A percentile compares a stretch with the other conserved stretches of the same genome.
These are phyloP conservation scores for Dalbergia oliveri DNA, from an alignment of 306 rosid species.

Conservation along the genomic window DNA sequence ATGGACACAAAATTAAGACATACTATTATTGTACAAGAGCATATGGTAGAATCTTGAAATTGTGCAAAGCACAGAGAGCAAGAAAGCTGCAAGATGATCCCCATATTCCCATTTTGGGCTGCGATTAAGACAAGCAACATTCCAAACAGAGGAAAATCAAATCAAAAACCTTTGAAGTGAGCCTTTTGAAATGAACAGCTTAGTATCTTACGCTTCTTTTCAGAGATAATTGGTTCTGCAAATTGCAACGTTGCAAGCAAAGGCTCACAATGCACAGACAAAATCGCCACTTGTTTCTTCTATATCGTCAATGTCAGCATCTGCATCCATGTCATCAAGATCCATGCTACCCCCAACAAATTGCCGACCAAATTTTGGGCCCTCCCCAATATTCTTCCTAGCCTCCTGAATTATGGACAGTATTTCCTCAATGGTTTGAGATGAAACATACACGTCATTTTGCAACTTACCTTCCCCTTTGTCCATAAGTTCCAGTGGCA, in stretches of 20 bases:
- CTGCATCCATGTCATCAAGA: conserved; percentile 82
- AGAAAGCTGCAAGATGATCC: conserved; percentile 24
- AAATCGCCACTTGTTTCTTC: conserved; percentile 95
- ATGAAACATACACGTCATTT: conserved; percentile 44
- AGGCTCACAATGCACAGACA: conserved; percentile 74
- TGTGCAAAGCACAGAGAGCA: conserved; percentile 21
- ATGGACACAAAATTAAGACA: too few species aligned
- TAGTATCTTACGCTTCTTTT: conserved; percentile 40
- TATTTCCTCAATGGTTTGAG: conserved; percentile 71
- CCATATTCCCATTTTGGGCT: conserved; percentile 47
- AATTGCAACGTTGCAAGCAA: not conserved
- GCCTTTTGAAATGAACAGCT: conserved; percentile 37
- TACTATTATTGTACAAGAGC: not conserved
- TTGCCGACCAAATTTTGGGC: conserved; percentile 62
- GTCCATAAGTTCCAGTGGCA: conserved; percentile 78
- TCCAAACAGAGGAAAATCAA: conserved; percentile 47
- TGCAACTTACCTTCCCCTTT: conserved; percentile 47
- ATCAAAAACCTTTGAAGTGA: conserved; percentile 24
- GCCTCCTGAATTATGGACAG: conserved; percentile 83
- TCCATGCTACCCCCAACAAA: conserved; percentile 85
- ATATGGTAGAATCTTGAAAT: not conserved
- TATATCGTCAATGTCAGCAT: conserved; percentile 80
- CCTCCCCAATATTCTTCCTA: conserved; percentile 59
- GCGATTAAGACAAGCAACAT: conserved; percentile 47
- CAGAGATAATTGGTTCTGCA: conserved; percentile 14